These are phyloP conservation scores for Stemphylium vesicarium DNA, from an alignment of 2,329 filamentous ascomycete species.

Conservation along the genomic window DNA sequence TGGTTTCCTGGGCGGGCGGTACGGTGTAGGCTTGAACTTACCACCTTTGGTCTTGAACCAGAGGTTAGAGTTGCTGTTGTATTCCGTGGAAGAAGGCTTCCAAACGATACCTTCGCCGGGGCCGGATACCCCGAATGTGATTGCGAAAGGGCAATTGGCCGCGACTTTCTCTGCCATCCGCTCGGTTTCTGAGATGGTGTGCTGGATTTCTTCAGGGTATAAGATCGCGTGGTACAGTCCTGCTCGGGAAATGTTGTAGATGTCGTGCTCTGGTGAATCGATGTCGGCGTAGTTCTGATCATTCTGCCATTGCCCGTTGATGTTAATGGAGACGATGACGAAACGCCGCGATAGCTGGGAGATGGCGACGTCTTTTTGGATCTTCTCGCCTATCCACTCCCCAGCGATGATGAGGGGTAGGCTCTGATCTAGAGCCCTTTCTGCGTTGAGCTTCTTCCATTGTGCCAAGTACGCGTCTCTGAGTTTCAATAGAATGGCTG, in stretches of 20 bases:
- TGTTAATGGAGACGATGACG: slow-evolving; percentile 35
- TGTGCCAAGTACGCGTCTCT: slow-evolving; percentile 26
- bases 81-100: background rate
- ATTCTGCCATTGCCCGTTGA: slow-evolving; percentile 37
- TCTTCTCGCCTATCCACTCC: slow-evolving; percentile 39
- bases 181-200: background rate
- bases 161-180: background rate
- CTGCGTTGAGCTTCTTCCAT: slow-evolving; percentile 27
- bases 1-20: slow-evolving; percentile 22
- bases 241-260: background rate
- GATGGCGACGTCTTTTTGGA: slow-evolving; percentile 32
- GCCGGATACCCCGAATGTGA: background rate
- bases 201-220: background rate
- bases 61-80: background rate
- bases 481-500: slow-evolving; percentile 18
- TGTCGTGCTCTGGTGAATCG: background rate
- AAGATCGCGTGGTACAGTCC: background rate
- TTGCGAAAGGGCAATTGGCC: background rate
- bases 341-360: slow-evolving; percentile 32
- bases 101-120: slow-evolving; percentile 1
- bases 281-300: background rate
- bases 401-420: slow-evolving; percentile 35
- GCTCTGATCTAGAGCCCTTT: background rate
- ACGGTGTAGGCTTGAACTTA: slow-evolving; percentile 33
- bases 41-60: slow-evolving; percentile 23